These are phyloP conservation scores for Yamadazyma pseudoaaseri DNA, from an alignment of 1,139 yeast species.

Conservation along the genomic window DNA sequence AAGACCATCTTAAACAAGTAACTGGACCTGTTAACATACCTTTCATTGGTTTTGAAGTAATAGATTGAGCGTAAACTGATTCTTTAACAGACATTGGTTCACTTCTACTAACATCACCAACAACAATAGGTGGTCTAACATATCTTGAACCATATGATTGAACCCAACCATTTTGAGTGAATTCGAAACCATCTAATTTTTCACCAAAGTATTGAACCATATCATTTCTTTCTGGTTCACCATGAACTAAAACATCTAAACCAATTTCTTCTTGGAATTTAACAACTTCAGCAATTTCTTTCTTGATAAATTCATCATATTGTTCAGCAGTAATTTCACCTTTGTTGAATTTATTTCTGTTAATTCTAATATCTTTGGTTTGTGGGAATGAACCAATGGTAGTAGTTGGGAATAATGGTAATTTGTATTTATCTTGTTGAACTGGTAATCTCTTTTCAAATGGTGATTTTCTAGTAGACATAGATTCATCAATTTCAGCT, in stretches of 20 bases:
- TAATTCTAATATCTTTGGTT: constrained; percentile 97
- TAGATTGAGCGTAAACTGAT: constrained; percentile 97
- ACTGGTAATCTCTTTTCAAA: constrained; percentile 85
- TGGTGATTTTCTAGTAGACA: constrained; percentile 82
- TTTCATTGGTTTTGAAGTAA: constrained; percentile 94
- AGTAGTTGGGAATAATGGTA: constrained; percentile 99
- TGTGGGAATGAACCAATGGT: constrained; percentile 99
- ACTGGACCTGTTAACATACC: constrained; percentile 99
- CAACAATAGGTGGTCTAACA: constrained; percentile 99
- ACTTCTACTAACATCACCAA: constrained; percentile 99
- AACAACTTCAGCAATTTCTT: constrained; percentile 93
- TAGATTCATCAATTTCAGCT: constrained; percentile 72
- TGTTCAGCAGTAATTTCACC: constrained; percentile 94
- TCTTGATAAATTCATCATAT: constrained; percentile 93
- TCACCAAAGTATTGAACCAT: constrained; percentile 99
- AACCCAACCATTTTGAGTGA: constrained; percentile 99
- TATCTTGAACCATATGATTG: constrained; percentile 99
- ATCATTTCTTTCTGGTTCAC: constrained; percentile 99
- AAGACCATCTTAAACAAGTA: constrained; percentile 99
- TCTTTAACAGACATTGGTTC: constrained; percentile 98
- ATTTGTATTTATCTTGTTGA: constrained; percentile 84
- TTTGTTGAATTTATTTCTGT: constrained; percentile 97
- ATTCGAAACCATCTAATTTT: constrained; percentile 95
- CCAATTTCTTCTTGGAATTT: constrained; percentile 99
- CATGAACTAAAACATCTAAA: constrained; percentile 96